Evolutionary conservation across 2,329 filamentous ascomycete genomes (phyloP).

Genomic region (Aspergillus eucalypticola): DNA sequence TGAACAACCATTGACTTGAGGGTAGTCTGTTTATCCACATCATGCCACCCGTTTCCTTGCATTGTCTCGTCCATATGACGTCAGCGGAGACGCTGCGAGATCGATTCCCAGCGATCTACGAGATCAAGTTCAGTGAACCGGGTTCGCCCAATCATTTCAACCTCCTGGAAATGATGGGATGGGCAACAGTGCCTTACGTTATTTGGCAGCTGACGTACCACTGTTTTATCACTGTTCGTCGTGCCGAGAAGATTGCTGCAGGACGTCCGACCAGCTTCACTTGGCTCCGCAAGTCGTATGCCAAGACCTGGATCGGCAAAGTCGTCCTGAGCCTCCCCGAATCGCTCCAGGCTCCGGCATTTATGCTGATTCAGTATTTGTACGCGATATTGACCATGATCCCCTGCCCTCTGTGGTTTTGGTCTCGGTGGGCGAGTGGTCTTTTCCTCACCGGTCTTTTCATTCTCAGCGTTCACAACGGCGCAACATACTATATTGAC

Average conservation of each 20-base stretch:
- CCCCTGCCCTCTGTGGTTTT: conserved; percentile 93
- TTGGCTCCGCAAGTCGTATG: conserved; percentile 90
- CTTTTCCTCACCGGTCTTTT: conserved; percentile 81
- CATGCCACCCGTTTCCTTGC: conserved; percentile 93
- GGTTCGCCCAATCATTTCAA: conserved; percentile 79
- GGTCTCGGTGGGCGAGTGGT: conserved; percentile 77
- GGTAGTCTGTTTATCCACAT: conserved; percentile 93
- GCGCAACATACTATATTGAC: conserved; percentile 96
- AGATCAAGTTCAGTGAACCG: conserved; percentile 68
- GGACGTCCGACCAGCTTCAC: conserved; percentile 96
- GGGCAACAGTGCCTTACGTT: conserved; percentile 90
- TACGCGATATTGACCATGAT: conserved; percentile 94
- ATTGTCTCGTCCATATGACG: conserved; percentile 86
- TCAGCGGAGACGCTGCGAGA: conserved; percentile 63
- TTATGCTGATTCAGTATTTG: conserved; percentile 92
- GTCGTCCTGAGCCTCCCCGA: conserved; percentile 77
- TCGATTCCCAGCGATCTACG: conserved; percentile 82
- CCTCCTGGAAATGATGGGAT: conserved; percentile 81
- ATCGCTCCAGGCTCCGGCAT: conserved; percentile 77
- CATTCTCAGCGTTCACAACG: conserved; percentile 93
- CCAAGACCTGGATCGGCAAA: conserved; percentile 84
- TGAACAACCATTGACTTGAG: neutral
- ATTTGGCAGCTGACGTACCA: conserved; percentile 94
- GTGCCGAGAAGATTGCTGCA: conserved; percentile 93
- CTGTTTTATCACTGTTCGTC: conserved; percentile 89